Evolutionary conservation across 805 yeast species (phyloP), one percentile per base, ranked within the genome.

Genomic region (Aciculoconidium aculeatum): DNA sequence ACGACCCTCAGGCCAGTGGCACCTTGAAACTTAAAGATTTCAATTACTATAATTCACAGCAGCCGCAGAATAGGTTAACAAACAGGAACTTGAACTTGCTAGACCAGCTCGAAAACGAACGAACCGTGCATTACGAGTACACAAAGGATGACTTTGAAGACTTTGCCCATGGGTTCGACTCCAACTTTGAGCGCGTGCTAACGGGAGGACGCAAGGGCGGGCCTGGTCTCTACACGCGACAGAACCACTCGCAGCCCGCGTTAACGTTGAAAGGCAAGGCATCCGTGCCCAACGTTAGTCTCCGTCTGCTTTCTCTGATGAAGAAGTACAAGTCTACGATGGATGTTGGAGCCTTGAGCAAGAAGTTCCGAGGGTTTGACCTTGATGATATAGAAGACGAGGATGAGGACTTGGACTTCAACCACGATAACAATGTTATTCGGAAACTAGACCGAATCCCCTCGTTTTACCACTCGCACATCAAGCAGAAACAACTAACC

Each of bases 391-490:
- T 24, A 8, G 41, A 33, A 15, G 30, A 35, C 13, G 32, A 35
- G 12, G 31, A 36, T 3, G 30, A 28, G 4, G 28, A 27, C 4
- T 15, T 26, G 9, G 31, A 43, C 2, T 57, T 58, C 37, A 60
- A 60, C 28, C 46, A 49, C 31, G 55, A 52, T 30, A 54, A 58
- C 34, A 49, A 50, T 29, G 49, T 64, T 19, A 58, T 60, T 16
- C 37, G 51, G 19, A 61, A 58, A 35, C 41, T 64, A 23, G 65
- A 60, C 32, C 38, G 70, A 18, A 64, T 64, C 28, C 69, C 70
- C 0, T 61, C 67, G 1, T 64, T 64, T 35, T 59, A 60, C 35
- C 39, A 45, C 27, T 42, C 27, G 14, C 27, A 24, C 6, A 17
- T 8, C 12, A 21, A n/a, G 4, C 16, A 12, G 27, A 34, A 20